phyloP scores from a whole-genome alignment of 108 stramenopile species.

The Skeletonema grethae region DNA sequence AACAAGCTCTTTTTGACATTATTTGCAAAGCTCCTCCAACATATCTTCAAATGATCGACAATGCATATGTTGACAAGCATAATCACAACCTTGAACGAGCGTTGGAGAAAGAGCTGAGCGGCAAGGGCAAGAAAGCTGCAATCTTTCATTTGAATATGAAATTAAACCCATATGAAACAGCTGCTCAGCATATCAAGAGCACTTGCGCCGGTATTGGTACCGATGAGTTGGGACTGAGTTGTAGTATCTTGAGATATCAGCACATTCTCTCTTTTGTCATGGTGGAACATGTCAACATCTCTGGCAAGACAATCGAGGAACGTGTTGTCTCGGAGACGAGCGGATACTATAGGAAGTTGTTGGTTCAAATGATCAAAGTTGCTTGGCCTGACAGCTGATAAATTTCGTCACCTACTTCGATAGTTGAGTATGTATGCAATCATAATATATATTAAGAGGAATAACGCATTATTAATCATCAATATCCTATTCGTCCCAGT shows the following conservation, averaged over 20 bases:
- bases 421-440: background rate
- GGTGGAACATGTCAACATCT: slow-evolving; percentile 58
- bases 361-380: slow-evolving; percentile 59
- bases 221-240: slow-evolving; percentile 63
- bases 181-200: slow-evolving; percentile 60
- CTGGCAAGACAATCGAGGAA: slow-evolving; percentile 65
- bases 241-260: slow-evolving; percentile 66
- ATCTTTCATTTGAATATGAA: slow-evolving; percentile 62
- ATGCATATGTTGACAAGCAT: slow-evolving; percentile 61
- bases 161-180: slow-evolving; percentile 60
- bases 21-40: slow-evolving; percentile 45
- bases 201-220: slow-evolving; percentile 73
- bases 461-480: background rate
- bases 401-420: background rate
- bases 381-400: slow-evolving; percentile 57
- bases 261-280: slow-evolving; percentile 52
- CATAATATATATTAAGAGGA: background rate
- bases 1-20: slow-evolving; percentile 58
- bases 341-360: slow-evolving; percentile 54
- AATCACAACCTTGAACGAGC: slow-evolving; percentile 68
- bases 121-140: slow-evolving; percentile 51
- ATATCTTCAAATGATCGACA: slow-evolving; percentile 26
- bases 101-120: slow-evolving; percentile 72
- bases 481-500: slow-evolving; percentile 43
- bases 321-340: slow-evolving; percentile 52